phyloP scores from a whole-genome alignment of 352 stramenopile species.

The Pythium aquatile region DNA sequence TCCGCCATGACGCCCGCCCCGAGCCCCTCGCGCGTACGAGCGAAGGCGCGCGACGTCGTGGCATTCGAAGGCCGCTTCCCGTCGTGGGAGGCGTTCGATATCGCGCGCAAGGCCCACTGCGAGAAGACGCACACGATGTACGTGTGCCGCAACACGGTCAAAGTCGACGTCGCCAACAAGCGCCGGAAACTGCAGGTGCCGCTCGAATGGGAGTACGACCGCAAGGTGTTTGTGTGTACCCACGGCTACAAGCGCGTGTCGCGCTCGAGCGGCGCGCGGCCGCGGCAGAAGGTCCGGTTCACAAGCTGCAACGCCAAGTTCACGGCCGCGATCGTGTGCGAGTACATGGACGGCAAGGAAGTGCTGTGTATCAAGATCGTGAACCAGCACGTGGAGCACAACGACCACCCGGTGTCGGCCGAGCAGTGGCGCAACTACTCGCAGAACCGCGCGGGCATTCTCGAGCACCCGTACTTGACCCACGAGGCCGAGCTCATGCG shows the following conservation, averaged over 20 bases:
- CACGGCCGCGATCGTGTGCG: constrained; percentile 57
- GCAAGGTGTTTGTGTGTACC: constrained; percentile 77
- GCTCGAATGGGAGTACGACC: constrained; percentile 61
- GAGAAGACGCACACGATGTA: constrained; percentile 83
- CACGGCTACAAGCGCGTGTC: constrained; percentile 71
- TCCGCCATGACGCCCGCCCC: constrained; percentile 7
- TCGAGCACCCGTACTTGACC: constrained; percentile 66
- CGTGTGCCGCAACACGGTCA: constrained; percentile 76
- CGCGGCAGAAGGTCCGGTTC: constrained; percentile 65
- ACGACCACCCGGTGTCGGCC: constrained; percentile 56
- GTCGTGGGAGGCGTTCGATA: constrained; percentile 77
- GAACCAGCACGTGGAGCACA: constrained; percentile 54
- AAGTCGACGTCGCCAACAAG: constrained; percentile 70
- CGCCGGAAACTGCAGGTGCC: constrained; percentile 69
- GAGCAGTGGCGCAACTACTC: constrained; percentile 80
- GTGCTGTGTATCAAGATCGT: constrained; percentile 66
- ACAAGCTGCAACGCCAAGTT: constrained; percentile 69
- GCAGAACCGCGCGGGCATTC: constrained; percentile 70
- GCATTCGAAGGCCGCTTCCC: constrained; percentile 64
- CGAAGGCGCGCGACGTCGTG: constrained; percentile 55
- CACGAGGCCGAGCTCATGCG: constrained; percentile 75
- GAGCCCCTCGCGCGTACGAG: background rate
- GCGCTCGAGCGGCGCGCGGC: constrained; percentile 56
- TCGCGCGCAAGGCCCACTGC: constrained; percentile 60
- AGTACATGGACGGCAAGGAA: constrained; percentile 47